phyloP scores from a whole-genome alignment of 129 eudicot genomes.

The Artemisia annua region DNA sequence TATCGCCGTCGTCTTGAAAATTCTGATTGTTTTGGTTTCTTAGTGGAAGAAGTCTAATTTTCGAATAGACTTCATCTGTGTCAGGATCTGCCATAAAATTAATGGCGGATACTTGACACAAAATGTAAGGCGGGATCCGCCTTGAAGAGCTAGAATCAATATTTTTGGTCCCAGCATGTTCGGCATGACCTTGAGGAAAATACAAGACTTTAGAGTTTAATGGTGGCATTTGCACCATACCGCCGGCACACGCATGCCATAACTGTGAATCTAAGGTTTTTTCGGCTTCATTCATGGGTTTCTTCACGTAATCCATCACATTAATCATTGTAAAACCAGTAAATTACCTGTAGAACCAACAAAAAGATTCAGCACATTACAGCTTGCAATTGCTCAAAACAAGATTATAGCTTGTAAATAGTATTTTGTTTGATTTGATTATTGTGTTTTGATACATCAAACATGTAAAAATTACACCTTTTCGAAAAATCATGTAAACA shows the following conservation, averaged over 20 bases:
- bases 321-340: slow-evolving; percentile 42
- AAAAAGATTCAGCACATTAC: too few relatives aligned
- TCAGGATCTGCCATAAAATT: slow-evolving; percentile 66
- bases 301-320: slow-evolving; percentile 46
- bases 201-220: slow-evolving; percentile 66
- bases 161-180: slow-evolving; percentile 47
- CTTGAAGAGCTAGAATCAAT: slow-evolving; percentile 42
- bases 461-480: too few relatives aligned
- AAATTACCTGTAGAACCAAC: slow-evolving; percentile 12
- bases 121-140: slow-evolving; percentile 49
- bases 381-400: too few relatives aligned
- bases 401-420: too few relatives aligned
- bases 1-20: slow-evolving; percentile 30
- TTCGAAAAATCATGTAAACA: too few relatives aligned
- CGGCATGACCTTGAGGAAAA: slow-evolving; percentile 88
- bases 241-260: slow-evolving; percentile 98
- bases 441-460: too few relatives aligned
- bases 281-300: slow-evolving; percentile 59
- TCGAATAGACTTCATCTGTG: slow-evolving; percentile 80
- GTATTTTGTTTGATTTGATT: too few relatives aligned
- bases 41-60: slow-evolving; percentile 50
- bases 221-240: slow-evolving; percentile 82
- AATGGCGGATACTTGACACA: slow-evolving; percentile 50
- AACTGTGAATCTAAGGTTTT: slow-evolving; percentile 72
- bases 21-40: slow-evolving; percentile 32